Percentiles rank a stretch among this genome's conserved stretches.
Evolutionary conservation across 108 stramenopile species (phyloP).

Genomic region (Aureococcus anophagefferens): DNA sequence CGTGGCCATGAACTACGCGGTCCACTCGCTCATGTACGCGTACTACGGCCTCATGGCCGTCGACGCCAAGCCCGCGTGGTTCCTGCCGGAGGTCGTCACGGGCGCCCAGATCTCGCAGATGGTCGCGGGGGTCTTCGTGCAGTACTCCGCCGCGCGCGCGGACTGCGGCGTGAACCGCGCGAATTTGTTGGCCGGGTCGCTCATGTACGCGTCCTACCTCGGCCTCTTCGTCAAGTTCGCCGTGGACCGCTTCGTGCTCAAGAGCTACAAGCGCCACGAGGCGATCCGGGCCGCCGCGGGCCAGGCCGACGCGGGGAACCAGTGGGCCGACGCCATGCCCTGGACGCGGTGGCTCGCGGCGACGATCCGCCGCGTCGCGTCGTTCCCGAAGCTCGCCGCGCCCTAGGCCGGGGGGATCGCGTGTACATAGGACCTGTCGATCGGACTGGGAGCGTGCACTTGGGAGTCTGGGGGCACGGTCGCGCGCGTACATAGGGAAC

Average conservation of each 20-base stretch:
- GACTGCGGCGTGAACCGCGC: conserved; percentile 54
- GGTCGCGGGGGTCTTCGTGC: conserved; percentile 75
- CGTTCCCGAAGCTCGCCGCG: too few relatives aligned
- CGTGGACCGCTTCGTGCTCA: conserved; percentile 47
- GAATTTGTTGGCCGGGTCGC: conserved; percentile 70
- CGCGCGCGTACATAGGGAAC: too few relatives aligned
- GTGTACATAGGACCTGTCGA: too few relatives aligned
- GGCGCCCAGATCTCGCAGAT: conserved; percentile 81
- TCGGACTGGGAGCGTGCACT: too few relatives aligned
- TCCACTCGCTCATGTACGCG: conserved; percentile 96
- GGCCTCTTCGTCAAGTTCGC: conserved; percentile 79
- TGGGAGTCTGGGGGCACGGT: too few relatives aligned
- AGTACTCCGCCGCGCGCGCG: conserved; percentile 40
- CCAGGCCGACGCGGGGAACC: too few relatives aligned
- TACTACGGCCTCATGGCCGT: conserved; percentile 94
- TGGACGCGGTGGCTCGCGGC: too few relatives aligned
- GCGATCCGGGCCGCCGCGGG: too few relatives aligned
- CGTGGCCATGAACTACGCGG: conserved; percentile 97
- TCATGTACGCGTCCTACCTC: conserved; percentile 82
- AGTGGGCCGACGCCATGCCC: too few relatives aligned
- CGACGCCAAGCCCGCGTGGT: conserved; percentile 44
- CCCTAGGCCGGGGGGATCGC: too few relatives aligned
- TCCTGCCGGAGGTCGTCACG: conserved; percentile 77
- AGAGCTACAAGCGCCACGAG: not conserved
- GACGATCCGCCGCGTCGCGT: too few relatives aligned